Conservation (phyloP, 805 yeast species). For the Metschnikowia shivogae region DNA sequence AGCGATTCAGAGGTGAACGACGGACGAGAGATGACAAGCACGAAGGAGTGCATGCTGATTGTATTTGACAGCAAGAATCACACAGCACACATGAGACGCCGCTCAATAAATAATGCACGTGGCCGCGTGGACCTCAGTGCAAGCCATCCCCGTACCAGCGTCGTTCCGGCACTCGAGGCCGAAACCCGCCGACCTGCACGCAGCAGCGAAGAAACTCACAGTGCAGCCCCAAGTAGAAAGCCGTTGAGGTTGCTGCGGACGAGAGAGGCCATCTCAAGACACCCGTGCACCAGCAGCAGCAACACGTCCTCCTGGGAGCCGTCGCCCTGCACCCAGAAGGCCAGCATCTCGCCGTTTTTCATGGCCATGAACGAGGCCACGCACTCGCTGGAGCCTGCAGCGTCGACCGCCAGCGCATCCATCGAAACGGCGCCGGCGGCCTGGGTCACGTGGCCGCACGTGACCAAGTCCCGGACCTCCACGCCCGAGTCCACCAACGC, state of each 20-base stretch:
- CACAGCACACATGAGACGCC: too few species aligned
- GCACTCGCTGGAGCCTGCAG: constrained; percentile 11
- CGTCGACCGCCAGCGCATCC: constrained; percentile 13
- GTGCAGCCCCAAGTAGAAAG: constrained; percentile 27
- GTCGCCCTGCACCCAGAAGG: constrained; percentile 48
- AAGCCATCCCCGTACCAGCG: too few species aligned
- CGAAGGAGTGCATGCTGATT: too few species aligned
- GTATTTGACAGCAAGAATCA: too few species aligned
- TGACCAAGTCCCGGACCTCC: constrained; percentile 72
- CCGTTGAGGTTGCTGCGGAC: constrained; percentile 44
- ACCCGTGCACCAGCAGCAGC: constrained; percentile 35
- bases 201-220: too few species aligned
- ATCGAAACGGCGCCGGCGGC: constrained; percentile 6
- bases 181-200: too few species aligned
- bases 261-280: constrained; percentile 41
- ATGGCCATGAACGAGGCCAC: constrained; percentile 51
- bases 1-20: neutral
- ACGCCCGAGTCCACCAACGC: constrained; percentile 85
- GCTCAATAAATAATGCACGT: too few species aligned
- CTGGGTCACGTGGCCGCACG: constrained; percentile 49
- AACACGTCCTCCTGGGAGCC: constrained; percentile 22
- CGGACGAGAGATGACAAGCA: too few species aligned
- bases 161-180: too few species aligned
- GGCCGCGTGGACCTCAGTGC: too few species aligned
- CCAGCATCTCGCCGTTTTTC: constrained; percentile 54